These are phyloP conservation scores for Filobasidium uniguttulatum DNA, from an alignment of 1,284 basidiomycete genomes.

Conservation along the genomic window DNA sequence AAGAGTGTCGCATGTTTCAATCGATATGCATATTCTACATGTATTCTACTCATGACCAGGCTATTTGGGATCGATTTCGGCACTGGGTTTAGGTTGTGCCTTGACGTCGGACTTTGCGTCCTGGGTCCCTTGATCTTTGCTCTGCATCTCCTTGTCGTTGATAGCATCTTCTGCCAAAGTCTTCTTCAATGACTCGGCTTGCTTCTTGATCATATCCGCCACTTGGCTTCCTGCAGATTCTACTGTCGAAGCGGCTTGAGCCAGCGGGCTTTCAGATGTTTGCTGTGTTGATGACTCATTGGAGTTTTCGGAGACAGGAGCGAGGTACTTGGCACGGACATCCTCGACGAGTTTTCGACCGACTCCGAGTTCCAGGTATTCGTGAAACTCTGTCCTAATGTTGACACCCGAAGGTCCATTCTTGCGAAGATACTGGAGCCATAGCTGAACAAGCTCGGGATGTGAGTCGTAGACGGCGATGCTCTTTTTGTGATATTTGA, in stretches of 20 bases:
- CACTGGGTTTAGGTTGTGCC: too few relatives aligned
- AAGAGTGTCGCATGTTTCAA: too few relatives aligned
- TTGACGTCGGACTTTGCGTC: too few relatives aligned
- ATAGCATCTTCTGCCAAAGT: slow-evolving; percentile 12
- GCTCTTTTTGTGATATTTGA: slow-evolving; percentile 63
- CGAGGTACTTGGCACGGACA: slow-evolving; percentile 6
- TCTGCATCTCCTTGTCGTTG: background rate
- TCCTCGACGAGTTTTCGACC: slow-evolving; percentile 42
- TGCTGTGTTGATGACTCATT: background rate
- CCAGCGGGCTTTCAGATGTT: background rate
- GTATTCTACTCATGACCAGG: too few relatives aligned
- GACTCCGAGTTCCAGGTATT: slow-evolving; percentile 53
- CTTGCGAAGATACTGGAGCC: slow-evolving; percentile 63
- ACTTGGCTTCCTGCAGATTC: background rate
- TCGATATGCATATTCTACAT: too few relatives aligned
- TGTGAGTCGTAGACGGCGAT: slow-evolving; percentile 88
- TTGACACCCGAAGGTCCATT: slow-evolving; percentile 77
- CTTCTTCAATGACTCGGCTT: slow-evolving; percentile 8
- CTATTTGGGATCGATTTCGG: too few relatives aligned
- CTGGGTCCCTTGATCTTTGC: background rate
- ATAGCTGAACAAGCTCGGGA: slow-evolving; percentile 61
- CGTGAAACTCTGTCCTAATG: slow-evolving; percentile 66
- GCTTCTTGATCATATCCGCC: slow-evolving; percentile 4
- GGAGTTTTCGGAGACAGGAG: too few relatives aligned
- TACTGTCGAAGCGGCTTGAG: background rate